Percentiles rank a stretch among this genome's conserved stretches.
Conservation (phyloP, 108 stramenopile genomes). For the Pelagomonas calceolata region DNA sequence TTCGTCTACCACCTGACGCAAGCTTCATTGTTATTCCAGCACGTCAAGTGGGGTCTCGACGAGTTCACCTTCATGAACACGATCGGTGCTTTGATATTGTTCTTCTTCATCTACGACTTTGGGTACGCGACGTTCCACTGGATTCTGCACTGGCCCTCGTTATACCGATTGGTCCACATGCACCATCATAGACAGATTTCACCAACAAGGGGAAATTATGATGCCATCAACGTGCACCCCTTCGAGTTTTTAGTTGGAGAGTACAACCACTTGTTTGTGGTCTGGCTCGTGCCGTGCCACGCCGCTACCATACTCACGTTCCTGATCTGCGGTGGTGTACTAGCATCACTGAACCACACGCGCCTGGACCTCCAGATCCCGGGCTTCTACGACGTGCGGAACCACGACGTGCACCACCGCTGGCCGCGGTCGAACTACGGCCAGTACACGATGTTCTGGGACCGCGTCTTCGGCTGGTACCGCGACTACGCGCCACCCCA, state of each 20-base stretch:
- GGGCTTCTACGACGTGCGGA: slow-evolving; percentile 69
- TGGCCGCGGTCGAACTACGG: slow-evolving; percentile 92
- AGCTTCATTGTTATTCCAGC: slow-evolving; percentile 34
- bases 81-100: slow-evolving; percentile 51
- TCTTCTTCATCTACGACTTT: slow-evolving; percentile 84
- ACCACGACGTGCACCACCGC: slow-evolving; percentile 91
- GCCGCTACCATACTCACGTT: slow-evolving; percentile 44
- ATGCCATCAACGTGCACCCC: slow-evolving; percentile 96
- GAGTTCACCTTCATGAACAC: slow-evolving; percentile 36
- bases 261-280: slow-evolving; percentile 79
- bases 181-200: slow-evolving; percentile 95
- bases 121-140: slow-evolving; percentile 87
- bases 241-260: slow-evolving; percentile 91
- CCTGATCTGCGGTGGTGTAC: slow-evolving; percentile 62
- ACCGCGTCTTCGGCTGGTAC: slow-evolving; percentile 57
- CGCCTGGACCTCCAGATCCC: slow-evolving; percentile 42
- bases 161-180: slow-evolving; percentile 85
- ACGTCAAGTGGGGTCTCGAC: slow-evolving; percentile 43
- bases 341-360: slow-evolving; percentile 92
- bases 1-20: slow-evolving; percentile 63
- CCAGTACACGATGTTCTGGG: slow-evolving; percentile 94
- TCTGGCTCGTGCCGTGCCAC: slow-evolving; percentile 48
- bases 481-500: not conserved
- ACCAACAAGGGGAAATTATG: slow-evolving; percentile 79
- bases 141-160: slow-evolving; percentile 65